A percentile compares a stretch with the other conserved stretches of the same genome.
phyloP scores from a whole-genome alignment of 768 basidiomycete genomes.

The Suillus discolor region DNA sequence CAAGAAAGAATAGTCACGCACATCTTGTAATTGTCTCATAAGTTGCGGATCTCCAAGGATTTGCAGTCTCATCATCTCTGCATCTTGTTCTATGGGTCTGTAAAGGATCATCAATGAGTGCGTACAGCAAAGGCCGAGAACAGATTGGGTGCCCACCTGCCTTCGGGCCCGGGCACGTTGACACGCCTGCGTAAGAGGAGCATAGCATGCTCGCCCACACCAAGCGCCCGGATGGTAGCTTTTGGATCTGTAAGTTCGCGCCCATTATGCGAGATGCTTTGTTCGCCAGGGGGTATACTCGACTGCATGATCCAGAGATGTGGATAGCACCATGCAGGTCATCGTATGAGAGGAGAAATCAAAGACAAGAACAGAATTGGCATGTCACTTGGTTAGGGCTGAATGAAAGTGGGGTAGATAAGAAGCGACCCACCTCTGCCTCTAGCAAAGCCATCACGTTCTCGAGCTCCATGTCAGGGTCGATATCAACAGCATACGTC shows the following conservation, averaged over 20 bases:
- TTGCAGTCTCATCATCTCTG: slow-evolving; percentile 90
- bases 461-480: slow-evolving; percentile 88
- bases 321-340: neutral
- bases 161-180: slow-evolving; percentile 36
- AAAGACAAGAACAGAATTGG: neutral
- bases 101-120: neutral
- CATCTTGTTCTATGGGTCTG: slow-evolving; percentile 75
- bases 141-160: slow-evolving; percentile 33
- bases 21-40: slow-evolving; percentile 73
- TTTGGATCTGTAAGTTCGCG: slow-evolving; percentile 67
- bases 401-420: neutral
- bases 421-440: slow-evolving; percentile 73
- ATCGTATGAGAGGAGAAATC: neutral
- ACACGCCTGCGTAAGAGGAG: slow-evolving; percentile 69
- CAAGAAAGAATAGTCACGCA: slow-evolving; percentile 34
- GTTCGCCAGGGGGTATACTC: slow-evolving; percentile 69
- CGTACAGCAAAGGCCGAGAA: neutral
- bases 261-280: slow-evolving; percentile 69
- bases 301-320: slow-evolving; percentile 48
- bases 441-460: slow-evolving; percentile 94
- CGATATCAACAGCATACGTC: slow-evolving; percentile 76
- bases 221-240: slow-evolving; percentile 67
- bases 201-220: slow-evolving; percentile 63
- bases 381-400: slow-evolving; percentile 10
- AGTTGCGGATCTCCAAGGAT: slow-evolving; percentile 81